Percentiles rank a stretch among this genome's conserved stretches.
Evolutionary conservation across 768 basidiomycete species (phyloP).

Genomic region (Russula abietina): DNA sequence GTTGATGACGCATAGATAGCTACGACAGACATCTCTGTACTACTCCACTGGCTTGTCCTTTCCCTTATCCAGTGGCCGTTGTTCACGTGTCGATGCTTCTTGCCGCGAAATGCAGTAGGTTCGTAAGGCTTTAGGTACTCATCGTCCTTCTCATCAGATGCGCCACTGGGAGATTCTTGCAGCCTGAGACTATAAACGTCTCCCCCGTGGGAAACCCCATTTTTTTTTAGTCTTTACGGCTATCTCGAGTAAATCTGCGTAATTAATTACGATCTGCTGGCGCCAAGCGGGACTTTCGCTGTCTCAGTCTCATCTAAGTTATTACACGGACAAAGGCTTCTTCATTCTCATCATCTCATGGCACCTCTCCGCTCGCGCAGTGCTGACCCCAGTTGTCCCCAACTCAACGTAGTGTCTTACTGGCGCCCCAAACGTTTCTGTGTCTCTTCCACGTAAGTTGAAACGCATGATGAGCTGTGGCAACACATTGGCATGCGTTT

Average conservation of each 20-base stretch:
- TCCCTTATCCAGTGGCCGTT: background rate
- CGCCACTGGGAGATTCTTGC: background rate
- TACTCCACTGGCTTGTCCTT: too few relatives aligned
- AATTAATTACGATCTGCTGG: background rate
- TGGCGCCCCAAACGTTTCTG: background rate
- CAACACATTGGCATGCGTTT: background rate
- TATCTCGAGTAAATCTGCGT: background rate
- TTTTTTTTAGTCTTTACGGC: background rate
- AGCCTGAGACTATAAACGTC: background rate
- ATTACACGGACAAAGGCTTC: background rate
- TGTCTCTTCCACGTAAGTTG: background rate
- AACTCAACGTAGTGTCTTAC: background rate
- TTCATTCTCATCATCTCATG: background rate
- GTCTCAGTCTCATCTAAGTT: background rate
- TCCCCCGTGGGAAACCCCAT: background rate
- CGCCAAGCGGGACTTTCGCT: background rate
- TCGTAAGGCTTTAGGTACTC: background rate
- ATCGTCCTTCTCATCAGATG: slow-evolving; percentile 12
- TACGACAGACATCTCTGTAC: background rate
- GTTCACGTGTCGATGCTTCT: slow-evolving; percentile 2
- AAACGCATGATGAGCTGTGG: background rate
- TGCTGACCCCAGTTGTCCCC: background rate
- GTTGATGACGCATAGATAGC: background rate
- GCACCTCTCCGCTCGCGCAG: too few relatives aligned
- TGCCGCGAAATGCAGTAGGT: background rate